Conservation (phyloP, 805 yeast species). For the Yamadazyma phyllophila region DNA sequence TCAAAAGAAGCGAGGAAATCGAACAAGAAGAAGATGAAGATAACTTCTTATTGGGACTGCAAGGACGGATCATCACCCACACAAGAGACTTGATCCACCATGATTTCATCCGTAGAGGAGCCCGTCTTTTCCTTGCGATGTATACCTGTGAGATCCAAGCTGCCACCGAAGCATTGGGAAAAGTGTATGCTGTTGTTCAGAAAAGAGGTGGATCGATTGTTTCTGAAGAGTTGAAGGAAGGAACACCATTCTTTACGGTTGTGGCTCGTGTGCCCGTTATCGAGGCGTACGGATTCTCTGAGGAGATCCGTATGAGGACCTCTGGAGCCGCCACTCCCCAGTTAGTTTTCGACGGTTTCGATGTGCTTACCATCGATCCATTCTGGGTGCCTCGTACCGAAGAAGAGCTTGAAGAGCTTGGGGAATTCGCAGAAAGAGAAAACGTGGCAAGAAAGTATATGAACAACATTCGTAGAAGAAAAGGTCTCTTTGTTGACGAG, state of each 20-base stretch:
- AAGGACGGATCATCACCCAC: constrained; percentile 72
- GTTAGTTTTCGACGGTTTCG: constrained; percentile 84
- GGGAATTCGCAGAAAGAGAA: constrained; percentile 89
- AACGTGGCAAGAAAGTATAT: constrained; percentile 86
- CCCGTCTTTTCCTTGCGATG: constrained; percentile 88
- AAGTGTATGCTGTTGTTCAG: constrained; percentile 92
- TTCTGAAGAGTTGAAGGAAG: constrained; percentile 95
- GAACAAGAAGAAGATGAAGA: constrained; percentile 22
- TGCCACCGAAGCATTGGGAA: constrained; percentile 89
- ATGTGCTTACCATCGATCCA: constrained; percentile 86
- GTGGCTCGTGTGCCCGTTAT: constrained; percentile 86
- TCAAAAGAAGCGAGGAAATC: constrained; percentile 20
- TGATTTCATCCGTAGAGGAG: constrained; percentile 76
- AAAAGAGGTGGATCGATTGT: constrained; percentile 80
- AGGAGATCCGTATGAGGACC: constrained; percentile 87
- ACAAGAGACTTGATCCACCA: constrained; percentile 72
- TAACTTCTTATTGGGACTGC: constrained; percentile 42
- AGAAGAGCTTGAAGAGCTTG: constrained; percentile 90
- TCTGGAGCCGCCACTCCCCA: constrained; percentile 99
- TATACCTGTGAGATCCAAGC: constrained; percentile 95
- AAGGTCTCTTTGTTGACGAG: constrained; percentile 87
- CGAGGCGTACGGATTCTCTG: constrained; percentile 95
- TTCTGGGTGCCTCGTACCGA: constrained; percentile 99
- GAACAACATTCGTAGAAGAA: constrained; percentile 76
- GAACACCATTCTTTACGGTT: constrained; percentile 92